Evolutionary conservation across 2,329 filamentous ascomycete genomes (phyloP), one percentile per base, ranked within the genome.

Genomic region (Colletotrichum aenigma): DNA sequence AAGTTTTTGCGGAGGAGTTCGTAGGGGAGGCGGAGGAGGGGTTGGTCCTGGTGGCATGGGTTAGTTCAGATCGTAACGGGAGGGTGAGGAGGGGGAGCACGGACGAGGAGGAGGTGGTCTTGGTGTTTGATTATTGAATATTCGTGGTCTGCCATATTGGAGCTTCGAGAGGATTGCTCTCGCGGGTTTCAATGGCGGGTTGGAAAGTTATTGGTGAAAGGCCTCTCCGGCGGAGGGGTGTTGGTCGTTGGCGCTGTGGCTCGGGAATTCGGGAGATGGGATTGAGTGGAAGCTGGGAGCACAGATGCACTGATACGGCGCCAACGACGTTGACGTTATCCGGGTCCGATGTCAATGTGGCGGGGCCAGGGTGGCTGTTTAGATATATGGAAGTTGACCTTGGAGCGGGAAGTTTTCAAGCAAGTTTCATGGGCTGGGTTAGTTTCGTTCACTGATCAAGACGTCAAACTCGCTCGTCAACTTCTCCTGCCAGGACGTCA

Each of bases 1-100:
- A 98, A 97, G 86, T 98, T 98, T 84, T 97, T 96, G 71, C 96
- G 94, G 26, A 97, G 93, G 73, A 98, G 94, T 83, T 98, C 97
- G 85, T 96, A 94, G 21, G 97, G 97, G 26, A 98, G 92, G 38
- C 96, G 95, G 79, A 99, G 92, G 78, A 98, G 94, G 6, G 96
- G 94, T 90, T 98, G 96, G 82, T 99, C 97, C 96, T 96, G 78
- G 66, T 48, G 36, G 36, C 58, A 43, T 32, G 28, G 32, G 71
- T 76, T 66, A 76, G 71, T 28, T 6, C 18, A 24, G 30, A 56
- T 34, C n/a, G 24, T 4, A 7, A n/a, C 18, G 21, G 15, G 15
- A 36, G 55, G 12, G 28, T 15, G 16, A 48, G 52, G 52, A 66
- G 61, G 65, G 36, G 32, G 24, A 24, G 52, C 55, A 69, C 9